A percentile compares a stretch with the other conserved stretches of the same genome.
Evolutionary conservation across 345 rosid species (phyloP).

Genomic region (Syzygium aromaticum): DNA sequence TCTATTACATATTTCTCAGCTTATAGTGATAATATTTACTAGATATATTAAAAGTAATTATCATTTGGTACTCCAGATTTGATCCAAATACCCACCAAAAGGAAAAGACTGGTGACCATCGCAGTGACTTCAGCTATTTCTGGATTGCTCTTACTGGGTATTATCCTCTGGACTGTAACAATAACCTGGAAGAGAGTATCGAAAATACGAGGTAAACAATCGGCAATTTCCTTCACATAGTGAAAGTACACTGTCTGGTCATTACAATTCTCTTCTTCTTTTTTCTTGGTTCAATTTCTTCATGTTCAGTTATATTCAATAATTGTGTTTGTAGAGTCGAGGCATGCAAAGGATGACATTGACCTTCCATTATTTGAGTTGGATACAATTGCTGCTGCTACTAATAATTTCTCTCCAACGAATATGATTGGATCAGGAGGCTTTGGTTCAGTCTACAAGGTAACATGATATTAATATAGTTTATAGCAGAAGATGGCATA

Average conservation of each 20-base stretch:
- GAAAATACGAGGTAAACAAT: too few relatives aligned
- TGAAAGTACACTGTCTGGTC: too few relatives aligned
- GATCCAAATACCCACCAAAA: not conserved
- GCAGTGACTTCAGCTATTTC: not conserved
- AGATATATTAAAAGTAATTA: not conserved
- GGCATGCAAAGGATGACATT: not conserved
- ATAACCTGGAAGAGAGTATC: not conserved
- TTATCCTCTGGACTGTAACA: not conserved
- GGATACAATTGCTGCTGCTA: conserved; percentile 16
- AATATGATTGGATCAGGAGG: conserved; percentile 35
- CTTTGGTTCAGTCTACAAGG: conserved; percentile 30
- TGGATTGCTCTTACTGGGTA: not conserved
- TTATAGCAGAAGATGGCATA: not conserved
- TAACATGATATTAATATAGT: not conserved
- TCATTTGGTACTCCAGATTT: not conserved
- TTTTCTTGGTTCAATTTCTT: not conserved
- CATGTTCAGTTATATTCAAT: not conserved
- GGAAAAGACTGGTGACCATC: not conserved
- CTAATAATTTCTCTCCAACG: conserved; percentile 13
- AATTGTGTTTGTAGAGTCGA: not conserved
- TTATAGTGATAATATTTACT: too few relatives aligned
- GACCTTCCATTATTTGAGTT: conserved; percentile 20
- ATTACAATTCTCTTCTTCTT: too few relatives aligned
- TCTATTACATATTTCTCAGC: too few relatives aligned
- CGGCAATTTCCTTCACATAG: too few relatives aligned